phyloP scores from a whole-genome alignment of 441 rosid genomes.

The Erodium moschatum region DNA sequence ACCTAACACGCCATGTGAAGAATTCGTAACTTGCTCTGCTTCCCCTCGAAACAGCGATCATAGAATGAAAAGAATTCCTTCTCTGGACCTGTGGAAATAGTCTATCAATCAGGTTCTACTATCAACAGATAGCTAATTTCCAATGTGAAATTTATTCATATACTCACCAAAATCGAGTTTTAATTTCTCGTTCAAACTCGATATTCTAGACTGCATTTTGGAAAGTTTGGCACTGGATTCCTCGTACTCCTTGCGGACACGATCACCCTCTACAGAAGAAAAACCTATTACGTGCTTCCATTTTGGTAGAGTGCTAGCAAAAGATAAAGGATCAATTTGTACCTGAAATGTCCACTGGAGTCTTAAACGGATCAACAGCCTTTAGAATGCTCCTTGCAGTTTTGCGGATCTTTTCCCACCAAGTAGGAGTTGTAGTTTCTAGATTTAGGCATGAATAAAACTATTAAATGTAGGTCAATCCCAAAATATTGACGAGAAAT shows the following conservation, averaged over 20 bases:
- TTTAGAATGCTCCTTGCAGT: constrained; percentile 53
- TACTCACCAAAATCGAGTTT: constrained; percentile 81
- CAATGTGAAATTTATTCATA: background rate
- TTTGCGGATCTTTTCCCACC: constrained; percentile 84
- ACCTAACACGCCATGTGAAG: background rate
- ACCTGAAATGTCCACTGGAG: constrained; percentile 81
- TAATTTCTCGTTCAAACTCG: constrained; percentile 67
- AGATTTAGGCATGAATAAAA: constrained; percentile 33
- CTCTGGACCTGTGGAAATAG: constrained; percentile 56
- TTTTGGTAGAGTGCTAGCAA: background rate
- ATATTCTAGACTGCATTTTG: constrained; percentile 77
- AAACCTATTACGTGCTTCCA: background rate
- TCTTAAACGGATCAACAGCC: constrained; percentile 47
- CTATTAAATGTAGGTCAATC: background rate
- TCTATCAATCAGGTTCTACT: background rate
- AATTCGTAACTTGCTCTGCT: constrained; percentile 64
- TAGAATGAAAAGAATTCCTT: constrained; percentile 86
- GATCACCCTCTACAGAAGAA: constrained; percentile 58
- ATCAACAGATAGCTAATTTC: background rate
- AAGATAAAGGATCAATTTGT: background rate
- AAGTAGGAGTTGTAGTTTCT: constrained; percentile 42
- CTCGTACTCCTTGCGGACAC: constrained; percentile 76
- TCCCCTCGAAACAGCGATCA: constrained; percentile 73
- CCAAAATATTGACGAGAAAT: background rate
- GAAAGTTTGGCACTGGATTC: constrained; percentile 67